Evolutionary conservation across 2,329 filamentous ascomycete species (phyloP).

Genomic region (Ophiostoma piceae): DNA sequence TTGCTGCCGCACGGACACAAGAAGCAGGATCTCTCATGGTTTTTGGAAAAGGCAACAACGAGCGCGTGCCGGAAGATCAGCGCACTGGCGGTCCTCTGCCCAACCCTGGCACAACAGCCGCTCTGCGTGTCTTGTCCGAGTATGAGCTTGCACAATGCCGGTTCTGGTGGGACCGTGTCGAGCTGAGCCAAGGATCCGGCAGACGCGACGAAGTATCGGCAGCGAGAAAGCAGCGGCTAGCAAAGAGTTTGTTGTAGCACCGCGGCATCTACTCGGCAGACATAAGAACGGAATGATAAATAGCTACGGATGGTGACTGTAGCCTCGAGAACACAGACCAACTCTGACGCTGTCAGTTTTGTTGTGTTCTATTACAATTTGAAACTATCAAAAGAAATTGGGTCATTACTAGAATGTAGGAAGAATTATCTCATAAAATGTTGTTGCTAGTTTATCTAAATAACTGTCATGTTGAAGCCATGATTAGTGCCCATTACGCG

Average conservation of each 20-base stretch:
- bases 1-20: conserved; percentile 26
- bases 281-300: too few relatives aligned
- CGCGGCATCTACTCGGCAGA: too few relatives aligned
- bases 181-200: conserved; percentile 42
- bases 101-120: conserved; percentile 41
- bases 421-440: too few relatives aligned
- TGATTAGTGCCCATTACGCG: too few relatives aligned
- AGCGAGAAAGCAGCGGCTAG: neutral
- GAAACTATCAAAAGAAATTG: too few relatives aligned
- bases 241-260: neutral
- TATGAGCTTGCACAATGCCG: conserved; percentile 46
- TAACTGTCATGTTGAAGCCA: too few relatives aligned
- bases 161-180: conserved; percentile 57
- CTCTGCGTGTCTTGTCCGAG: conserved; percentile 40
- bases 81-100: conserved; percentile 31
- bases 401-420: too few relatives aligned
- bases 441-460: too few relatives aligned
- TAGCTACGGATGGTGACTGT: too few relatives aligned
- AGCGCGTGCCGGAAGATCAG: conserved; percentile 35
- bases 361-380: too few relatives aligned
- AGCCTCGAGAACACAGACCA: too few relatives aligned
- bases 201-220: conserved; percentile 21
- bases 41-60: conserved; percentile 57
- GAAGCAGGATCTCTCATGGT: conserved; percentile 34
- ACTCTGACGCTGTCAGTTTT: too few relatives aligned